phyloP scores from a whole-genome alignment of 257 asterid species.

The Datura wrightii region DNA sequence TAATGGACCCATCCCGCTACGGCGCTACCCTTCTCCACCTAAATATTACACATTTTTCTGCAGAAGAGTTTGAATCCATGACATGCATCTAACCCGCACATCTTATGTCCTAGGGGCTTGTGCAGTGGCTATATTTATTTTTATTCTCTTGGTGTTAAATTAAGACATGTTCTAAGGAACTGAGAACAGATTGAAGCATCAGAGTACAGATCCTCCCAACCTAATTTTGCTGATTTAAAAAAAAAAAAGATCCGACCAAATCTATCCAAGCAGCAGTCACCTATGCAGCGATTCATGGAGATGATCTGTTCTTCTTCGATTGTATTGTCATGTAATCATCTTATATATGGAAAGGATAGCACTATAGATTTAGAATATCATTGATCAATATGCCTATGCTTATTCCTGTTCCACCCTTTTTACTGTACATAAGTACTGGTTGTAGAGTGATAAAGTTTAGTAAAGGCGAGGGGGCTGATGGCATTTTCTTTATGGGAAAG shows the following conservation, averaged over 20 bases:
- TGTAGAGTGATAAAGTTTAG: neutral
- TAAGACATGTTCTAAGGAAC: neutral
- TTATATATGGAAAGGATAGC: neutral
- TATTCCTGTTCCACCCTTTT: neutral
- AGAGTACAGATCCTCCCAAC: conserved; percentile 5
- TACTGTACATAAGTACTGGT: neutral
- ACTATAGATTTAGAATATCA: neutral
- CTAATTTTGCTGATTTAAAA: neutral
- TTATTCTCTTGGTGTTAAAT: neutral
- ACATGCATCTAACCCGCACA: neutral
- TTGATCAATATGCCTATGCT: neutral
- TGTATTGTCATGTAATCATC: neutral
- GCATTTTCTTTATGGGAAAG: neutral
- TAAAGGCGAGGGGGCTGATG: neutral
- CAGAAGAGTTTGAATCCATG: neutral
- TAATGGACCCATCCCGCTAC: neutral
- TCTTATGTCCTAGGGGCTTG: conserved; percentile 16
- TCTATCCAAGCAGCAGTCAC: conserved; percentile 5
- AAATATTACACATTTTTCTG: neutral
- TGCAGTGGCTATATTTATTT: neutral
- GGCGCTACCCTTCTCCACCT: neutral
- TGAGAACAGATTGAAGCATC: neutral
- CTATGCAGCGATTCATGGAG: neutral
- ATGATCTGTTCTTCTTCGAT: conserved; percentile 13
- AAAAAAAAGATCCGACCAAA: neutral